These are phyloP conservation scores for thale cress (Arabidopsis thaliana) DNA, from an alignment of 345 rosid genomes.

Conservation along the genomic window TAIR10.1 NC_003071.7:8256501-8257000, in stretches of 20 bases:
- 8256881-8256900: background rate
- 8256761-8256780: constrained; percentile 7
- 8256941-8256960: constrained; percentile 1
- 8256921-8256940: background rate
- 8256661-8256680: background rate
- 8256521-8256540: constrained; percentile 4
- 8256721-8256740: too few species aligned
- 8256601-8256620: constrained; percentile 25
- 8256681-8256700: constrained; percentile 15
- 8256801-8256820: constrained; percentile 13
- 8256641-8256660: constrained; percentile 2
- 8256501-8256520: constrained; percentile 24
- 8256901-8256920: background rate
- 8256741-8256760: too few species aligned
- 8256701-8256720: background rate
- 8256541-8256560: background rate
- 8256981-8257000: constrained; percentile 11
- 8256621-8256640: background rate
- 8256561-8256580: constrained; percentile 25
- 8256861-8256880: background rate
- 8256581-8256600: constrained; percentile 13
- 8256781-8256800: constrained; percentile 25
- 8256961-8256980: constrained; percentile 14
- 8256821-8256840: background rate
- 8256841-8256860: background rate